Evolutionary conservation across 1,284 basidiomycete species (phyloP), one percentile per base, ranked within the genome.

Genomic region (Cryptococcus floricola): DNA sequence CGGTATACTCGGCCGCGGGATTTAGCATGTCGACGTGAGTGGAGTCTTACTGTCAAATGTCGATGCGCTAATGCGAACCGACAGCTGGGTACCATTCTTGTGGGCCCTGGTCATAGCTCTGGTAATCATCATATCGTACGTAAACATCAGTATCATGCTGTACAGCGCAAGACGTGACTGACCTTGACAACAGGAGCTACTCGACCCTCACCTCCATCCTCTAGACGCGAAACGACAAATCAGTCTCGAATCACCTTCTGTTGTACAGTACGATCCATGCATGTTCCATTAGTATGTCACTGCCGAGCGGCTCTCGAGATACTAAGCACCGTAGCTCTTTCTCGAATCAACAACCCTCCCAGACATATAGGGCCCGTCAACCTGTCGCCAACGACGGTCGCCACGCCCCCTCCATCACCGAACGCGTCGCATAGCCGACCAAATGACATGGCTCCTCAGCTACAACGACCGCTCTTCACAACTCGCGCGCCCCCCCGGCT

Each of bases 21-120:
- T 90, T 86, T 64, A 82, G 84, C 60, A 86, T 92, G 82, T 89
- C 87, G 12, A 91, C 89, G 85, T 90, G 69, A 65, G 86, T 81
- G n/a, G 43, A 1, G 19, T 46, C 41, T 48, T 19, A 13, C 13
- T 34, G 8, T 45, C 16, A 38, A 5, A 16, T 25, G 31, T 13
- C 39, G 9, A 28, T 10, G n/a, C 31, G 27, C 5, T 16, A 4
- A 34, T 27, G 19, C 18, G 10, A 50, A 34, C 28, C 44, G 19
- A 55, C 45, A 89, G 87, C 52, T 91, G 89, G 88, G 81, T 91
- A 48, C 89, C 89, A 5, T 88, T 91, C 66, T 67, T 90, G 28
- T 84, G 87, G 78, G 87, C 84, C 7, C 70, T 87, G 31, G 82
- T 89, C 56, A 85, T 87, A 63, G 84, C 85, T 31, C 75, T 87